phyloP scores from a whole-genome alignment of 306 rosid genomes.

The Prunus persica region DNA sequence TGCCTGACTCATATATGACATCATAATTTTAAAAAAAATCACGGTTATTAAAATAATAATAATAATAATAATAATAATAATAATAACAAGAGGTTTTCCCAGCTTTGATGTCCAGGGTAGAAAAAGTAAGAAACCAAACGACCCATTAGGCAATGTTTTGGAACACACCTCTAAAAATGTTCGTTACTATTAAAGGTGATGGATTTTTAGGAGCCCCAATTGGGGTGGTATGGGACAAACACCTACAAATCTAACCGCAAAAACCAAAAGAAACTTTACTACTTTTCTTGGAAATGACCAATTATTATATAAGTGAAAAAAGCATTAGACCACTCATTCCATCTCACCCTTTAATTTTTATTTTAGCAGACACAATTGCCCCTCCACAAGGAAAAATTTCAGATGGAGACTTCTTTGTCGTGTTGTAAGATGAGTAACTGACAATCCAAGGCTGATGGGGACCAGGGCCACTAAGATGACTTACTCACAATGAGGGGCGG shows the following conservation, averaged over 20 bases:
- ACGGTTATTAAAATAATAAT: background rate
- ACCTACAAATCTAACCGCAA: constrained; percentile 34
- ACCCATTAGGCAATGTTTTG: constrained; percentile 22
- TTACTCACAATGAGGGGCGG: no score
- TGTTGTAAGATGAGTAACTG: no score
- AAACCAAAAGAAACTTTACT: constrained; percentile 39
- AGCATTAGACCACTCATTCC: background rate
- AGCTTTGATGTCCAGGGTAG: background rate
- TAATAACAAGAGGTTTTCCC: background rate
- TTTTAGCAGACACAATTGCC: constrained; percentile 17
- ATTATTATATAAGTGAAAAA: constrained; percentile 9
- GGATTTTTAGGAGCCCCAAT: constrained; percentile 20
- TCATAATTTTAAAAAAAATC: background rate
- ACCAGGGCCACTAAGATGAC: no score
- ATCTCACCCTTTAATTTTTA: background rate
- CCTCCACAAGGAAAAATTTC: background rate
- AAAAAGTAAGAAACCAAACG: constrained; percentile 5
- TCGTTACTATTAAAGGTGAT: constrained; percentile 15
- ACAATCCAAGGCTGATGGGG: no score
- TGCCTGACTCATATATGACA: constrained; percentile 1
- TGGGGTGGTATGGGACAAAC: constrained; percentile 35
- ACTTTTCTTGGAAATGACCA: constrained; percentile 39
- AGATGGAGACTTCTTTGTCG: no score
- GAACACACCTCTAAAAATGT: constrained; percentile 26
- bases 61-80: background rate